Evolutionary conservation across 2,329 filamentous ascomycete species (phyloP).

Genomic region (Cladophialophora yegresii): DNA sequence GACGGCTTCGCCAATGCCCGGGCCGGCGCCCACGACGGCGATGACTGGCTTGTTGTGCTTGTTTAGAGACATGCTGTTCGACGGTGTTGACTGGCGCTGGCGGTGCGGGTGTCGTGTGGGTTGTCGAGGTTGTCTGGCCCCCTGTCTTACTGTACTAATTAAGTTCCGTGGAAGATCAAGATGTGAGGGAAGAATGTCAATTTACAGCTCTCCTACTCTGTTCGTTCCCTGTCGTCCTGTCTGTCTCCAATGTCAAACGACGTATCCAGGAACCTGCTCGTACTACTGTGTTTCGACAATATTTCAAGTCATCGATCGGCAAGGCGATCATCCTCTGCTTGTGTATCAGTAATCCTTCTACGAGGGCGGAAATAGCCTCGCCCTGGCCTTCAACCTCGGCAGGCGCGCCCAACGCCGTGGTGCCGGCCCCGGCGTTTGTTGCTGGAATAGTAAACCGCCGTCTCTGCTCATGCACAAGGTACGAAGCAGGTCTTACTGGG

Average conservation of each 20-base stretch:
- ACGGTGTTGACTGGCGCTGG: neutral
- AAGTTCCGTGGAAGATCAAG: neutral
- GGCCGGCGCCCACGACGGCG: slow-evolving; percentile 32
- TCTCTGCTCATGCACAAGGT: neutral
- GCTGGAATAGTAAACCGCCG: neutral
- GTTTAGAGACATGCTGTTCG: slow-evolving; percentile 26
- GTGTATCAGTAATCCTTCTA: neutral
- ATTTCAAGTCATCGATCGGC: neutral
- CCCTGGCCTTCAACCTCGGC: neutral
- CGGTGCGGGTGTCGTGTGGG: neutral
- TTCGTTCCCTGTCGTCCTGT: no score
- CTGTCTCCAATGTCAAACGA: neutral
- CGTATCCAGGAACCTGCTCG: neutral
- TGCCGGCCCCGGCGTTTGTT: neutral
- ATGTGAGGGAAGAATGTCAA: neutral
- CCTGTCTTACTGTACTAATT: neutral
- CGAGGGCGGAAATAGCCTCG: neutral
- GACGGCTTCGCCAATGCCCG: slow-evolving; percentile 33
- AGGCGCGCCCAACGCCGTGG: neutral
- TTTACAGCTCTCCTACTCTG: neutral
- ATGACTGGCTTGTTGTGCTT: slow-evolving; percentile 29
- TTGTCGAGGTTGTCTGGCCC: neutral
- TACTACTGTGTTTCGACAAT: neutral
- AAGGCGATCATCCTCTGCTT: neutral
- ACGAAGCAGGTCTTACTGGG: neutral